Percentiles rank a stretch among this genome's conserved stretches.
Conservation (phyloP, 306 rosid species). For the Inga laurina region DNA sequence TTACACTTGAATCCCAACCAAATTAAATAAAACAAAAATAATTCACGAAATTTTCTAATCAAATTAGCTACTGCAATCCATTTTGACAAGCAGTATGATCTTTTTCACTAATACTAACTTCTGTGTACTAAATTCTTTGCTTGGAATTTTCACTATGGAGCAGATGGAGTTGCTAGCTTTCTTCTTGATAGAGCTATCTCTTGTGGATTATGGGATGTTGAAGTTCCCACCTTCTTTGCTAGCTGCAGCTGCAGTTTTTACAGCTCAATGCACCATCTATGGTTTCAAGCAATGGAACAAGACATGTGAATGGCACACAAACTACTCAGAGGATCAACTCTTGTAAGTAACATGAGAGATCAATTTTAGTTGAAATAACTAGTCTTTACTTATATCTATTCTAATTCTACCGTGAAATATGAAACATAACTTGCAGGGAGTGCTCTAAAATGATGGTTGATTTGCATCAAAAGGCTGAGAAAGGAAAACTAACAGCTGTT, state of each 20-base stretch:
- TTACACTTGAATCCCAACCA: not conserved
- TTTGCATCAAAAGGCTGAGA: conserved; percentile 74
- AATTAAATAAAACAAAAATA: too few relatives aligned
- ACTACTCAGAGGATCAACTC: conserved; percentile 79
- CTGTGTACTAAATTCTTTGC: conserved; percentile 6
- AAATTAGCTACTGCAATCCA: not conserved
- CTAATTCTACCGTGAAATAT: not conserved
- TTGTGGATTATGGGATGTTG: conserved; percentile 85
- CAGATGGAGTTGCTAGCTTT: conserved; percentile 83
- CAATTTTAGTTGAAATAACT: not conserved
- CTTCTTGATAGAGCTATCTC: conserved; percentile 86
- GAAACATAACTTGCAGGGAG: conserved; percentile 47
- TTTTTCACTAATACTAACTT: not conserved
- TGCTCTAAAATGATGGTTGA: conserved; percentile 79
- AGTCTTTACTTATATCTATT: not conserved
- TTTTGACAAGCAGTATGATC: too few relatives aligned
- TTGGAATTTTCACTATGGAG: conserved; percentile 16
- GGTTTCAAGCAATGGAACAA: conserved; percentile 73
- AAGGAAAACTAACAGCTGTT: conserved; percentile 82
- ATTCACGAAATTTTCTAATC: not conserved
- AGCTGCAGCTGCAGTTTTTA: conserved; percentile 83
- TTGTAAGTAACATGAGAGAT: conserved; percentile 46
- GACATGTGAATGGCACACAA: conserved; percentile 88
- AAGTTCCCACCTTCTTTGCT: conserved; percentile 75
- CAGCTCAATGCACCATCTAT: conserved; percentile 69